These are phyloP conservation scores for Alnus glutinosa DNA, from an alignment of 306 rosid species.

Conservation along the genomic window DNA sequence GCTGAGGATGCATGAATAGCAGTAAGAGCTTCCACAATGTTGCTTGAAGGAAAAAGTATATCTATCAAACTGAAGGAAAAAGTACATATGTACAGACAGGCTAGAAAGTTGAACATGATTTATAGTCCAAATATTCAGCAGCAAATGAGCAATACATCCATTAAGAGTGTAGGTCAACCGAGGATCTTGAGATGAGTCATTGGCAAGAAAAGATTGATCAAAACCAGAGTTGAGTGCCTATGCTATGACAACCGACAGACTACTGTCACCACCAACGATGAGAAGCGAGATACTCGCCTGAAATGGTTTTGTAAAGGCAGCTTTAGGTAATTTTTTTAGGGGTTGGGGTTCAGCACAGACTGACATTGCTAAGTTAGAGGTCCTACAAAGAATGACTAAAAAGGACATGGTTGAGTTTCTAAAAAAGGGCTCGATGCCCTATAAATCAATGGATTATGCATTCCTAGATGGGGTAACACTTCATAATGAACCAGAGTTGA, in stretches of 20 bases:
- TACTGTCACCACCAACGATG: not conserved
- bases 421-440: not conserved
- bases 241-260: not conserved
- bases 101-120: not conserved
- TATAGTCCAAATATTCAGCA: not conserved
- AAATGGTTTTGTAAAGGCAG: not conserved
- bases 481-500: not conserved
- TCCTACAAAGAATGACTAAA: conserved; percentile 14
- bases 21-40: not conserved
- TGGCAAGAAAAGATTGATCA: not conserved
- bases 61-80: not conserved
- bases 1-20: not conserved
- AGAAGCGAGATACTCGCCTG: not conserved
- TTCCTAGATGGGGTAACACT: not conserved
- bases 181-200: not conserved
- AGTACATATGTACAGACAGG: not conserved
- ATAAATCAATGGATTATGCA: not conserved
- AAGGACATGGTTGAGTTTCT: not conserved
- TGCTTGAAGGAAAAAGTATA: not conserved
- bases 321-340: not conserved
- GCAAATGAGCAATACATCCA: not conserved
- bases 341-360: not conserved
- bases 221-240: not conserved
- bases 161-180: not conserved
- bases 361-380: conserved; percentile 1